phyloP scores from a whole-genome alignment of 2,329 filamentous ascomycete species.

The Lachnellula subtilissima region DNA sequence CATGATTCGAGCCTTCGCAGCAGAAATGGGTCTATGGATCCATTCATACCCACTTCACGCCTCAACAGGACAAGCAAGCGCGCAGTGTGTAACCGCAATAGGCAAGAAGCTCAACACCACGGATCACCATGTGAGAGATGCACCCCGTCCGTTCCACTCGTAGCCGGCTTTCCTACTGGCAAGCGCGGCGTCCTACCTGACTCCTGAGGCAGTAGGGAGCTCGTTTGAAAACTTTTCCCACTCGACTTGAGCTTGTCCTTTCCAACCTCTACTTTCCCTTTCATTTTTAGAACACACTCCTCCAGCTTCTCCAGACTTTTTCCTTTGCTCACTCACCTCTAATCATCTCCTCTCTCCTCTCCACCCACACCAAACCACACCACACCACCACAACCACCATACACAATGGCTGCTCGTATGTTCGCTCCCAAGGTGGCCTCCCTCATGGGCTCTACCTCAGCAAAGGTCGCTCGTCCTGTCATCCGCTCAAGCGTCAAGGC shows the following conservation, averaged over 20 bases:
- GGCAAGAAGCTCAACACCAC: constrained; percentile 9
- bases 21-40: neutral
- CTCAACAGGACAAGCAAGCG: constrained; percentile 12
- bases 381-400: constrained; percentile 34
- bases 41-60: constrained; percentile 7
- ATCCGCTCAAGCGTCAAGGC: constrained; percentile 58
- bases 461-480: constrained; percentile 74
- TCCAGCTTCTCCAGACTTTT: constrained; percentile 19
- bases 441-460: constrained; percentile 55
- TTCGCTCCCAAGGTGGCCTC: constrained; percentile 73
- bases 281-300: constrained; percentile 5
- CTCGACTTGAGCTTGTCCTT: constrained; percentile 12
- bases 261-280: constrained; percentile 7
- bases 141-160: neutral
- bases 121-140: constrained; percentile 15
- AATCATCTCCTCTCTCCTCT: constrained; percentile 15
- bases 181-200: no score
- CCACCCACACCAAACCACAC: constrained; percentile 13
- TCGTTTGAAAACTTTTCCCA: constrained; percentile 17
- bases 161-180: neutral
- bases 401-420: constrained; percentile 77
- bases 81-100: constrained; percentile 8
- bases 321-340: neutral
- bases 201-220: constrained; percentile 1
- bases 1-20: neutral